phyloP scores from a whole-genome alignment of 192 early-diverging fungal species.

The Allomyces macrogynus region DNA sequence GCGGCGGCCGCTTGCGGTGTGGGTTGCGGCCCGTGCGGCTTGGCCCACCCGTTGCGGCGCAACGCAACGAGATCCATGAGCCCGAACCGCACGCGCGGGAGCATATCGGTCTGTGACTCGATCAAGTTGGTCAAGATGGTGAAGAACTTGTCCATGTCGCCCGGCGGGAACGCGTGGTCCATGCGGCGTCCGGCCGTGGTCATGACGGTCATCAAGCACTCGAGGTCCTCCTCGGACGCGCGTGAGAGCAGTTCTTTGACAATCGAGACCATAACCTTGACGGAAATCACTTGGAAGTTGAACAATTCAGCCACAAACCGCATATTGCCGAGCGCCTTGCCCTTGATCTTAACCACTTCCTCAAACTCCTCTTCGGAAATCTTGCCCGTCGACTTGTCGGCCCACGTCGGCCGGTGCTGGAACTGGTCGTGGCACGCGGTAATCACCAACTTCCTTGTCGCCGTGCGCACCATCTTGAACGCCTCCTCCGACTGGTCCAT shows the following conservation, averaged over 20 bases:
- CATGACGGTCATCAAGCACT: not conserved
- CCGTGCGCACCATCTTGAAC: not conserved
- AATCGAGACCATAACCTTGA: not conserved
- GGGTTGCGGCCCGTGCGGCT: not conserved
- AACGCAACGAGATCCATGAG: not conserved
- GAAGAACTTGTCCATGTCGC: not conserved
- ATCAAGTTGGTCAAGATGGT: not conserved
- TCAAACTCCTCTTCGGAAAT: not conserved
- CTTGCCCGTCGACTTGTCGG: not conserved
- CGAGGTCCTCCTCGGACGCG: not conserved
- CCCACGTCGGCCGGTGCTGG: not conserved
- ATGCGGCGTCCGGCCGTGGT: not conserved
- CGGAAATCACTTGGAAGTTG: not conserved
- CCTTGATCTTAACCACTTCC: not conserved
- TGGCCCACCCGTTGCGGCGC: not conserved
- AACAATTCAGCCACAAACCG: not conserved
- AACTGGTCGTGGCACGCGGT: not conserved
- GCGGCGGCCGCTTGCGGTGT: too few relatives aligned
- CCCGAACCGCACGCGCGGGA: not conserved
- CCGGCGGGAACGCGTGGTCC: not conserved
- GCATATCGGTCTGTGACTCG: not conserved
- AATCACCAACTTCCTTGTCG: not conserved
- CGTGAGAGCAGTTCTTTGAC: not conserved
- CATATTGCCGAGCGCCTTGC: not conserved
- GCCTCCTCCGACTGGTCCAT: not conserved